Conservation (phyloP, 352 stramenopile genomes). For the Plasmopara viticola region DNA sequence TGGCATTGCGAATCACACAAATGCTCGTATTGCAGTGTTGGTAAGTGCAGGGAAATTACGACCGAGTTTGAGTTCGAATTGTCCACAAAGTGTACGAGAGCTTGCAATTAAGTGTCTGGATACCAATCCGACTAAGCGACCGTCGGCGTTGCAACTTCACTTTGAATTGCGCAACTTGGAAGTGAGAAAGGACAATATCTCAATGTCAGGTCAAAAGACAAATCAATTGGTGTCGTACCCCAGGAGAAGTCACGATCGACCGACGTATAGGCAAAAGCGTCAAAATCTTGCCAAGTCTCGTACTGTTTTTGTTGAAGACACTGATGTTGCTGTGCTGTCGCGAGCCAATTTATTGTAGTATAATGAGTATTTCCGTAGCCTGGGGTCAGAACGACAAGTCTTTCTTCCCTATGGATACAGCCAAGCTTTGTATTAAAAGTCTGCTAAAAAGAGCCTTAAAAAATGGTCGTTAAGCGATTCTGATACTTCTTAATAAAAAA, state of each 20-base stretch:
- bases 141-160: conserved; percentile 58
- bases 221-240: conserved; percentile 8
- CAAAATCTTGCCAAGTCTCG: conserved; percentile 11
- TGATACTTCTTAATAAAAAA: no score
- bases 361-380: conserved; percentile 8
- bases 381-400: no score
- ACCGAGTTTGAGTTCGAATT: conserved; percentile 38
- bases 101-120: conserved; percentile 48
- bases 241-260: conserved; percentile 9
- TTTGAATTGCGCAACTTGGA: conserved; percentile 49
- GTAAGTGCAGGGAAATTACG: conserved; percentile 44
- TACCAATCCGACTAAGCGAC: conserved; percentile 35
- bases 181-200: conserved; percentile 17
- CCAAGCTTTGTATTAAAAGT: no score
- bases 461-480: no score
- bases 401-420: no score
- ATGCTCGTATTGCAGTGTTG: conserved; percentile 47
- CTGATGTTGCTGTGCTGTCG: conserved; percentile 22
- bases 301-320: conserved; percentile 18
- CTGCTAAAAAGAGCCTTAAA: no score
- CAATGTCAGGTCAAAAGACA: conserved; percentile 7
- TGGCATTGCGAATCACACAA: conserved; percentile 26
- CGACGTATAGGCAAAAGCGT: background rate
- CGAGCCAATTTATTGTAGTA: conserved; percentile 11
- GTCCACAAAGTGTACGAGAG: conserved; percentile 34